These are phyloP conservation scores for Peterozyma xylosa DNA, from an alignment of 805 yeast genomes.

Conservation along the genomic window DNA sequence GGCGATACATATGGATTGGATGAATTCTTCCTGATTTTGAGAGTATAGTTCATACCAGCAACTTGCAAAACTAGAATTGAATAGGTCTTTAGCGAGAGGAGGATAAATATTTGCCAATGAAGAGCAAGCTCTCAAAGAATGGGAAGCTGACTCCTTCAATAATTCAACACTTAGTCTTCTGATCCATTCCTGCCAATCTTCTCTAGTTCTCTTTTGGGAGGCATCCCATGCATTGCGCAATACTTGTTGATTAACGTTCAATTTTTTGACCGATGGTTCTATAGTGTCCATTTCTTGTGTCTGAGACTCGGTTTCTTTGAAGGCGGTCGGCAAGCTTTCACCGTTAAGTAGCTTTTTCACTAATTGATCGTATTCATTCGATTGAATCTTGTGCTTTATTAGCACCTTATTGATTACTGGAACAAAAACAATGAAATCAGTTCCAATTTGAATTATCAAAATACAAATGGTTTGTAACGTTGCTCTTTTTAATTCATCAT, in stretches of 20 bases:
- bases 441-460: constrained; percentile 71
- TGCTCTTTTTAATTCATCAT: constrained; percentile 55
- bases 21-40: constrained; percentile 83
- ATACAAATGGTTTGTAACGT: constrained; percentile 77
- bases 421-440: constrained; percentile 77
- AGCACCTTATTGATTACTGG: constrained; percentile 71
- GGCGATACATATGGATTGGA: constrained; percentile 79
- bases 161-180: constrained; percentile 78
- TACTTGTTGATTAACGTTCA: constrained; percentile 59
- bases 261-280: constrained; percentile 63
- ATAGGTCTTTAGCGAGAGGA: constrained; percentile 83
- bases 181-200: constrained; percentile 98
- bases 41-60: constrained; percentile 92
- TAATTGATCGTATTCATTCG: constrained; percentile 71
- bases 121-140: constrained; percentile 89
- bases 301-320: constrained; percentile 41
- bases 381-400: constrained; percentile 55
- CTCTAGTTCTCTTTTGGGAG: constrained; percentile 78
- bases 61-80: constrained; percentile 91
- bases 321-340: constrained; percentile 77
- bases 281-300: constrained; percentile 47
- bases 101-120: constrained; percentile 79
- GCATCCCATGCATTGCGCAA: constrained; percentile 89
- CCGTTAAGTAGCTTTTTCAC: constrained; percentile 72
- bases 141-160: constrained; percentile 88